phyloP scores from a whole-genome alignment of 306 rosid genomes.

The Pyrus bretschneideri region DNA sequence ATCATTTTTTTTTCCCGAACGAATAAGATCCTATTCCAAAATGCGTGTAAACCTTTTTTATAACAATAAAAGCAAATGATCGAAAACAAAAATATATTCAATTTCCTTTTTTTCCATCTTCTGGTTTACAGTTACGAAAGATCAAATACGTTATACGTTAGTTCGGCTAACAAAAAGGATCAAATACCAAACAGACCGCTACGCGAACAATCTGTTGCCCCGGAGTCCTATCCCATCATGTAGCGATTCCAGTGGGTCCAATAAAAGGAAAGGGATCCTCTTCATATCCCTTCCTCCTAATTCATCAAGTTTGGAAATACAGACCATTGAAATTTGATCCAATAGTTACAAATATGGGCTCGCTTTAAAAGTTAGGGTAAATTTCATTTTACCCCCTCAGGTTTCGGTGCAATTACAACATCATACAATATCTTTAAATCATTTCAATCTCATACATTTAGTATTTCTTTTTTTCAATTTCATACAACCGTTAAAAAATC shows the following conservation, averaged over 20 bases:
- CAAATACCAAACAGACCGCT: background rate
- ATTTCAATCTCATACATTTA: too few relatives aligned
- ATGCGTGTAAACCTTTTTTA: background rate
- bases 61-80: background rate
- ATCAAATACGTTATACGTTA: background rate
- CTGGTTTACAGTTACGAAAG: background rate
- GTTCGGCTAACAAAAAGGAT: background rate
- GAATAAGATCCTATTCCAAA: background rate
- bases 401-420: too few relatives aligned
- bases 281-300: fast-evolving
- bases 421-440: too few relatives aligned
- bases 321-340: too few relatives aligned
- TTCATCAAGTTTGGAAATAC: too few relatives aligned
- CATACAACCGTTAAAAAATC: too few relatives aligned
- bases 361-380: too few relatives aligned
- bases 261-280: too few relatives aligned
- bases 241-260: background rate
- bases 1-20: background rate
- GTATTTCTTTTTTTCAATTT: too few relatives aligned
- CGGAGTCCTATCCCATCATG: background rate
- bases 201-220: background rate
- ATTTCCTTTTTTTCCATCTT: background rate
- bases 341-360: too few relatives aligned
- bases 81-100: background rate
- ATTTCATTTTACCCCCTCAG: too few relatives aligned